Evolutionary conservation across 1,284 basidiomycete genomes (phyloP), one percentile per base, ranked within the genome.

Genomic region (Violaceomyces palustris): DNA sequence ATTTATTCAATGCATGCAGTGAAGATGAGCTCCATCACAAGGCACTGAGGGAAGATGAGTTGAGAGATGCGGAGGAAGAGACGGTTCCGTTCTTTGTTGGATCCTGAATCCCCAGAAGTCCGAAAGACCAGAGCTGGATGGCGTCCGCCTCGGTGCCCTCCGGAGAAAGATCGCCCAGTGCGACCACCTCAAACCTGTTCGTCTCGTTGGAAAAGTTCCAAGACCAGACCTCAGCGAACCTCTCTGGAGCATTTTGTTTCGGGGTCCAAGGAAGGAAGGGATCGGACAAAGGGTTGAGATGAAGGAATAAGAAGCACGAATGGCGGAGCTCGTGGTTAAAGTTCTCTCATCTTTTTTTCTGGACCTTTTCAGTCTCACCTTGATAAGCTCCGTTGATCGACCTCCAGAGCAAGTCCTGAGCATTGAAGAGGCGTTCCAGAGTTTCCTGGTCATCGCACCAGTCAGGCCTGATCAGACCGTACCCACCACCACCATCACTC

Each of bases 401-500:
- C 34, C 74, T 67, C 77, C 77, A 78, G 19, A 78, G 65, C 5
- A 73, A 59, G 3, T 46, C 49, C 61, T 77, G 75, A 3, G 75
- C 76, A 31, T 46, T 29, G 21, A 72, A 60, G 26, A 78, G 50
- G 12, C 61, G 57, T 10, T 50, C 32, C 2, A 75, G 67, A 25
- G 77, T 69, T 2, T 39, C 41, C 4, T 48, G 46, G 53, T 78
- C 71, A 22, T 52, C 55, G 58, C 77, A 78, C 77, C 77, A 78
- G 1, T 62, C 41, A 1, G 72, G 77, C 6, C 43, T 25, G 14
- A 26, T 48, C 21, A 44, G 48, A 36, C 47, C 50, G 10, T 46
- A 45, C 33, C 62, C n/a, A n/a, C n/a, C n/a, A n/a, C n/a, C n/a
- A n/a, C n/a, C n/a, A n/a, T n/a, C n/a, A n/a, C n/a, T n/a, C n/a